Evolutionary conservation across 2,329 filamentous ascomycete species (phyloP), one percentile per base, ranked within the genome.

Genomic region (Fusarium fracticaudum): DNA sequence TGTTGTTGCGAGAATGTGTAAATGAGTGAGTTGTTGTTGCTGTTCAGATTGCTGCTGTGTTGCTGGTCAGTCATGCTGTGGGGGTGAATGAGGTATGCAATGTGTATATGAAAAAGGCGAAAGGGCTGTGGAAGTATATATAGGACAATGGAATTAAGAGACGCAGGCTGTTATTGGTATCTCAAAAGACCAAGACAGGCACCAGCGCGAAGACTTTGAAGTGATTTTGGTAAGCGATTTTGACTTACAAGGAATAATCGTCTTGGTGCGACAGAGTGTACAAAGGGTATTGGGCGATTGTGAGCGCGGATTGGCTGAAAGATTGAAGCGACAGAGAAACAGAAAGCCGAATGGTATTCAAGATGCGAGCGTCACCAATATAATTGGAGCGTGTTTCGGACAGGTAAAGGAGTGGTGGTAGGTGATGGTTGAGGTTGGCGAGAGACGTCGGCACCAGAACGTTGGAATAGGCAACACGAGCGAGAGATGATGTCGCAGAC

Each of bases 331-430:
- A 69, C 50, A 53, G 70, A 72, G 64, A 71, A 54, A 68, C 58
- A 77, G 71, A 73, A 64, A 79, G 80, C 80, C 80, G 76, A 80
- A 79, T 78, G 78, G 77, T 80, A 78, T 70, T 72, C 67, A 70
- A 74, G 67, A 73, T 79, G 76, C 77, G 78, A 80, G 79, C 73
- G 77, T 80, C 77, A 77, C 82, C 82, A 82, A 80, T 81, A 80
- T 75, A 79, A 76, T 80, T 78, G 77, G 72, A 67, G 60, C 50
- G 45, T 79, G 79, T 80, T 78, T 81, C 77, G 80, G 76, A 71
- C 71, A 69, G 47, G 58, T 20, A 69, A 69, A 69, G 73, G 72
- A 74, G 78, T 72, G 74, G 72, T 74, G 69, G 69, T 65, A 71
- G 59, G 69, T 71, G 75, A 64, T 71, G 53, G 61, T 74, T 77